Evolutionary conservation across 73 alveolate genomes (phyloP), one percentile per base, ranked within the genome.

Genomic region (Paramecium tetraurelia): DNA sequence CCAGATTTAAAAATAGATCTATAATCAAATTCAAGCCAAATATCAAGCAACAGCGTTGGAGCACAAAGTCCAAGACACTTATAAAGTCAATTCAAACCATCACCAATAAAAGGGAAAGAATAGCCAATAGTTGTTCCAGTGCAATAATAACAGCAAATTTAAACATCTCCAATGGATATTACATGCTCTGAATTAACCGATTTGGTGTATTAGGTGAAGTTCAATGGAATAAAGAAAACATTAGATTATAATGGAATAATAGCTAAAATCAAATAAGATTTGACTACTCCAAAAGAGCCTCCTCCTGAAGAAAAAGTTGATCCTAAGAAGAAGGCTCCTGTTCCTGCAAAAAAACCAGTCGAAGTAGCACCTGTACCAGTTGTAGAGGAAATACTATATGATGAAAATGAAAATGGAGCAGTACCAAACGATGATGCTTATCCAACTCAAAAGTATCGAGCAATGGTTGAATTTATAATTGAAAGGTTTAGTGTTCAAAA

Each of bases 251-350:
- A 71, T 33, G 94, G 75, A 71, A 70, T 89, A 69, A 29, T 89
- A 44, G 80, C 90, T 40, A 89, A 89, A 89, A 43, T 89, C 16
- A 89, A 89, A 70, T 72, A 71, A 89, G 84, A 63, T 63, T 31
- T 63, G 0, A 33, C 48, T 5, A 41, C 48, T 27, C 70, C 89
- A 71, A 38, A 70, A 12, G 70, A 86, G 18, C 89, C 93, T 35
- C 68, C 83, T 27, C 69, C 87, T 22, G 90, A 70, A 72, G 94
- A 77, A 16, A 83, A 89, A 22, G 31, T 40, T 33, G 58, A 89
- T 53, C 94, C 87, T 0, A 89, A 89, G 29, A 83, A 89, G 63
- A 70, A 89, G 31, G 92, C 85, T 12, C 70, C 92, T 16, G 92
- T 59, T n/a, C 59, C 86, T 8, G 63, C 53, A n/a, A 71, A 68